Evolutionary conservation across 352 stramenopile species (phyloP).

Genomic region (Phytophthora chlamydospora): DNA sequence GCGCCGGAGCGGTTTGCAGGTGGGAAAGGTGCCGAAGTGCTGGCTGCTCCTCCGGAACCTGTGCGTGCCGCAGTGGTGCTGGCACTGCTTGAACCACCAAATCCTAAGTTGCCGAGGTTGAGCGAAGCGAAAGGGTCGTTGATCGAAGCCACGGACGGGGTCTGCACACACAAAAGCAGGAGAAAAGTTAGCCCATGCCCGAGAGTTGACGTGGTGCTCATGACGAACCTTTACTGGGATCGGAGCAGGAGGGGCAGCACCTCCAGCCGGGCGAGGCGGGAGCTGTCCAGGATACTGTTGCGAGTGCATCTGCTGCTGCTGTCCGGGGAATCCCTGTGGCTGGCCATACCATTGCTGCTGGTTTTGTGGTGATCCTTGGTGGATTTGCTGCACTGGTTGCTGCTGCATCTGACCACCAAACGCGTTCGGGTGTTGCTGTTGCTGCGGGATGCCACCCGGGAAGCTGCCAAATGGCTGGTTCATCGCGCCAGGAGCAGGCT

Average conservation of each 20-base stretch:
- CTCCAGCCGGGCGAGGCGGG: constrained; percentile 16
- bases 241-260: constrained; percentile 28
- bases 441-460: constrained; percentile 28
- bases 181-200: neutral
- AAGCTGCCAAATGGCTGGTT: constrained; percentile 35
- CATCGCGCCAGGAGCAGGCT: constrained; percentile 1
- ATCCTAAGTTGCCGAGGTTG: constrained; percentile 59
- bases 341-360: constrained; percentile 59
- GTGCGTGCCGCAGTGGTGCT: constrained; percentile 24
- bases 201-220: neutral
- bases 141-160: constrained; percentile 41
- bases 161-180: constrained; percentile 15
- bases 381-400: constrained; percentile 44
- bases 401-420: constrained; percentile 40
- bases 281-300: constrained; percentile 44
- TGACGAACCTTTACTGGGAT: constrained; percentile 47
- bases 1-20: constrained; percentile 15
- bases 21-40: constrained; percentile 31
- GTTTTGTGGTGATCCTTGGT: constrained; percentile 42
- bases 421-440: constrained; percentile 31
- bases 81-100: constrained; percentile 34
- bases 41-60: constrained; percentile 28
- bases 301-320: constrained; percentile 38
- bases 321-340: constrained; percentile 32
- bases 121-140: constrained; percentile 82